Evolutionary conservation across 768 basidiomycete genomes (phyloP).

Genomic region (Kwoniella sp.): DNA sequence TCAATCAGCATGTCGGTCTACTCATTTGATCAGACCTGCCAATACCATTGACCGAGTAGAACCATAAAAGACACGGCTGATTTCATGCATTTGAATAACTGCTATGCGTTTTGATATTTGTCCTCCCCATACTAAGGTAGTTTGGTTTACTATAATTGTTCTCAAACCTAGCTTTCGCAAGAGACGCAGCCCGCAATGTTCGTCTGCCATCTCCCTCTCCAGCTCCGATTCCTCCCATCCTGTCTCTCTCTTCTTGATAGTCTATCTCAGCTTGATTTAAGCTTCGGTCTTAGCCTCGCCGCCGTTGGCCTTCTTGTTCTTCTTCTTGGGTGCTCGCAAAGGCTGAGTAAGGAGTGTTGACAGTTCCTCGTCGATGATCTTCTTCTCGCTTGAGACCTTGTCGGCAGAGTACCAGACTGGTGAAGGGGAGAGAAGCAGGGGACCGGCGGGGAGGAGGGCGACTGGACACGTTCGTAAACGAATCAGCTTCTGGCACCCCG

Average conservation of each 20-base stretch:
- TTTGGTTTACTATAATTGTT: too few relatives aligned
- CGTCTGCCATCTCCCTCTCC: too few relatives aligned
- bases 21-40: too few relatives aligned
- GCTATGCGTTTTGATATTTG: background rate
- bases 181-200: too few relatives aligned
- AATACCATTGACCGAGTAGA: too few relatives aligned
- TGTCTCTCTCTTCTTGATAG: too few relatives aligned
- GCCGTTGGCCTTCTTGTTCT: slow-evolving; percentile 78
- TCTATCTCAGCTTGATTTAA: background rate
- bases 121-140: too few relatives aligned
- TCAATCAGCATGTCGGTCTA: too few relatives aligned
- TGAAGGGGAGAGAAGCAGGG: slow-evolving; percentile 79
- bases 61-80: background rate
- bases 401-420: slow-evolving; percentile 91
- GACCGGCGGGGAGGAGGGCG: slow-evolving; percentile 85
- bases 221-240: too few relatives aligned
- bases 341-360: slow-evolving; percentile 76
- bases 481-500: too few relatives aligned
- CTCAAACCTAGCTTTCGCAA: background rate
- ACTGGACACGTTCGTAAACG: slow-evolving; percentile 56
- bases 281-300: slow-evolving; percentile 15
- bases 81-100: slow-evolving; percentile 2
- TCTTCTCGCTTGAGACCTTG: slow-evolving; percentile 83
- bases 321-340: slow-evolving; percentile 87
- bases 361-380: slow-evolving; percentile 82